Evolutionary conservation across 257 asterid species (phyloP).

Genomic region (Rauvolfia tetraphylla): DNA sequence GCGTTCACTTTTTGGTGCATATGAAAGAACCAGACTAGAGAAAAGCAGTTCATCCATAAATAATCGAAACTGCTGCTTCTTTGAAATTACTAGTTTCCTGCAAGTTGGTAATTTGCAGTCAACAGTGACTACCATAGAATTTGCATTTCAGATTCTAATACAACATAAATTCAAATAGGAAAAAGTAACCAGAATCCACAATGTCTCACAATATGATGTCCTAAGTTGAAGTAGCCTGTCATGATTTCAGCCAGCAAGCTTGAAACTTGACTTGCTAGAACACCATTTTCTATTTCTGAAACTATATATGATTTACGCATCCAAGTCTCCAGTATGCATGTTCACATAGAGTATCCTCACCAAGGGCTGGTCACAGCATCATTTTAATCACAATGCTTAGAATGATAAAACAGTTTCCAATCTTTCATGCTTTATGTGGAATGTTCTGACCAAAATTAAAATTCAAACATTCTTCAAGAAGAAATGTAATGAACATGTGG

Average conservation of each 20-base stretch:
- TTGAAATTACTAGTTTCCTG: constrained; percentile 68
- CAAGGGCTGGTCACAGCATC: background rate
- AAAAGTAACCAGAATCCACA: background rate
- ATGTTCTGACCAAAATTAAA: background rate
- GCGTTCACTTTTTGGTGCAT: constrained; percentile 85
- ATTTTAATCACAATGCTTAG: background rate
- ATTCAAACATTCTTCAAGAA: background rate
- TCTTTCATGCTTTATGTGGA: background rate
- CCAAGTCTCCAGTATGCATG: background rate
- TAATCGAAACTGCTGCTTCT: constrained; percentile 37
- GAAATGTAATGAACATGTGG: background rate
- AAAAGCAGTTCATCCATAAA: constrained; percentile 65
- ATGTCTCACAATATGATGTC: background rate
- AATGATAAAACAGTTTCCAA: background rate
- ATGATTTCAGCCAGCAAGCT: background rate
- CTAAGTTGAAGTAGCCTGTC: background rate
- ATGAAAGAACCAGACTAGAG: constrained; percentile 67
- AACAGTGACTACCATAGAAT: background rate
- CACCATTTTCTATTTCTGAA: background rate
- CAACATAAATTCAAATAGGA: background rate
- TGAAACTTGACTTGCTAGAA: background rate
- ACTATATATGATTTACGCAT: background rate
- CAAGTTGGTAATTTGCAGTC: constrained; percentile 17
- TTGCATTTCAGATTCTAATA: background rate
- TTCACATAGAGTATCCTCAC: background rate